Percentiles rank a stretch among this genome's conserved stretches.
phyloP scores from a whole-genome alignment of 345 rosid genomes.

The Isatis tinctoria region DNA sequence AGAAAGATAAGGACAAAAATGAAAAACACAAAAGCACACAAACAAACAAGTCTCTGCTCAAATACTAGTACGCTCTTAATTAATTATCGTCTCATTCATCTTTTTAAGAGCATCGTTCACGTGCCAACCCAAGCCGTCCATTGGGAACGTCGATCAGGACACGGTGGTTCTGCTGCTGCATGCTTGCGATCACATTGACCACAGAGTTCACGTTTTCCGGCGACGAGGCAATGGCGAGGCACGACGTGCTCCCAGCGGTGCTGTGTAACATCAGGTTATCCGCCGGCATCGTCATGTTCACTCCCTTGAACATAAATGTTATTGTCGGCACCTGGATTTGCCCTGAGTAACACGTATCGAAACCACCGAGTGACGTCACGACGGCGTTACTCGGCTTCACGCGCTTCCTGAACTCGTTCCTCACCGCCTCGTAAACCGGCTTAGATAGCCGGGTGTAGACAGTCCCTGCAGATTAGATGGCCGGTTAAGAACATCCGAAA shows the following conservation, averaged over 20 bases:
- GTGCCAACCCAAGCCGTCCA: conserved; percentile 76
- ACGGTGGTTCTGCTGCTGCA: conserved; percentile 96
- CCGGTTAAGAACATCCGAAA: neutral
- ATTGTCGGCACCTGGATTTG: conserved; percentile 61
- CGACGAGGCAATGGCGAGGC: conserved; percentile 79
- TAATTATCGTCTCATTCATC: conserved; percentile 22
- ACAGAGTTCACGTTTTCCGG: conserved; percentile 83
- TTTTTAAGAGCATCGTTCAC: conserved; percentile 60
- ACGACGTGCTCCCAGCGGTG: conserved; percentile 66
- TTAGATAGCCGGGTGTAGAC: conserved; percentile 65
- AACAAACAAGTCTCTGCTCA: conserved; percentile 28
- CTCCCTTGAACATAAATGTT: conserved; percentile 78
- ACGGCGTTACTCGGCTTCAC: conserved; percentile 40
- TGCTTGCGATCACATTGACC: conserved; percentile 81
- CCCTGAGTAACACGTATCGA: conserved; percentile 80
- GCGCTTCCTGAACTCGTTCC: conserved; percentile 68
- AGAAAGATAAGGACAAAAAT: neutral
- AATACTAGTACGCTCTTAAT: conserved; percentile 9
- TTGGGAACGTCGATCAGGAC: conserved; percentile 70
- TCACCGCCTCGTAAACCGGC: conserved; percentile 69
- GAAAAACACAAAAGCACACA: conserved; percentile 21
- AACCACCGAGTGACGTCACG: conserved; percentile 70
- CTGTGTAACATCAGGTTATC: conserved; percentile 84
- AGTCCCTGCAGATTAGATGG: conserved; percentile 43
- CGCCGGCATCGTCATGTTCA: conserved; percentile 72